Percentiles rank a stretch among this genome's conserved stretches.
phyloP scores from a whole-genome alignment of 495 filamentous ascomycete species.

The Neurospora terricola region DNA sequence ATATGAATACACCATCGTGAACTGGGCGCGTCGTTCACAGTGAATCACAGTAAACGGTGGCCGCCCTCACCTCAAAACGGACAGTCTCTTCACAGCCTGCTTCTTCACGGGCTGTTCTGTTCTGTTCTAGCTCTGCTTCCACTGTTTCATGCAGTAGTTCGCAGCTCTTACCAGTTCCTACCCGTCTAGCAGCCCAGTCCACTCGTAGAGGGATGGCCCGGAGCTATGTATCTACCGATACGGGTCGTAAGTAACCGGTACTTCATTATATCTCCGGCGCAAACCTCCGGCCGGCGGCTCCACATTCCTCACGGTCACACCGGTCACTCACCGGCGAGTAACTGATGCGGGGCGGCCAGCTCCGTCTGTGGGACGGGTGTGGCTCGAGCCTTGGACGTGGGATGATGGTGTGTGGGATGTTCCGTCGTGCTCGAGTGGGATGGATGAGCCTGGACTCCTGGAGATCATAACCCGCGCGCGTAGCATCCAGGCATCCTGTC shows the following conservation, averaged over 20 bases:
- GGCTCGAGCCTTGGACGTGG: not conserved
- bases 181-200: not conserved
- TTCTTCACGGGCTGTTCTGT: too few species aligned
- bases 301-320: too few species aligned
- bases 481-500: not conserved
- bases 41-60: not conserved
- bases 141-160: not conserved
- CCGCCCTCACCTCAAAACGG: too few species aligned
- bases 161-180: not conserved
- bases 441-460: not conserved
- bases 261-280: not conserved
- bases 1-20: not conserved
- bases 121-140: too few species aligned
- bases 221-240: not conserved
- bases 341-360: not conserved
- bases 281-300: not conserved
- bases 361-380: not conserved
- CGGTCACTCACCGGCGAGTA: too few species aligned
- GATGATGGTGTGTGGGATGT: not conserved
- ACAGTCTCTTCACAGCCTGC: too few species aligned
- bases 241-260: too few species aligned
- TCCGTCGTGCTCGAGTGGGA: not conserved
- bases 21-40: not conserved
- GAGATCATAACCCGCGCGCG: not conserved
- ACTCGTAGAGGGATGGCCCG: not conserved